Percentiles rank a stretch among this genome's conserved stretches.
Evolutionary conservation across 805 yeast genomes (phyloP).

Genomic region (Schwanniomyces sp.): DNA sequence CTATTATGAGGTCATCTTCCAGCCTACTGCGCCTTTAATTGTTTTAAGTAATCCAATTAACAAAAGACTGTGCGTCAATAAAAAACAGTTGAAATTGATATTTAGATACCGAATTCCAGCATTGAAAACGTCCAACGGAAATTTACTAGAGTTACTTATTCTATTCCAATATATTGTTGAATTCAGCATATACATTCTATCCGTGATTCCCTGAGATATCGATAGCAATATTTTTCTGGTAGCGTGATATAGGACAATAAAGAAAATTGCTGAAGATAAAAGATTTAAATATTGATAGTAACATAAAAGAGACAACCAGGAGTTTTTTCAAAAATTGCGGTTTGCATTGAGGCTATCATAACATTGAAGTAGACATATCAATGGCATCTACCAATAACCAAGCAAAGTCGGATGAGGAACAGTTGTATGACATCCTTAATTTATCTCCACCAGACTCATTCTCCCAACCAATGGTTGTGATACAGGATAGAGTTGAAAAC

Average conservation of each 20-base stretch:
- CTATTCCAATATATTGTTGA: not conserved
- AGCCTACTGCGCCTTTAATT: not conserved
- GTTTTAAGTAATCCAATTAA: not conserved
- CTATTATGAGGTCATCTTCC: not conserved
- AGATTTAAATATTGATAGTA: not conserved
- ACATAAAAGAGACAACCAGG: not conserved
- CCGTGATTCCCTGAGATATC: not conserved
- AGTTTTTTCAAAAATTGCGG: not conserved
- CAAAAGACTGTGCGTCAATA: not conserved
- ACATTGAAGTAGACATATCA: not conserved
- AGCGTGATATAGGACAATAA: not conserved
- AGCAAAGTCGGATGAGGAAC: conserved; percentile 20
- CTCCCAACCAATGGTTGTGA: not conserved
- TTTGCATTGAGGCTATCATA: not conserved
- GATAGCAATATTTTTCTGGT: not conserved
- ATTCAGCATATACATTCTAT: not conserved
- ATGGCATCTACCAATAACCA: conserved; percentile 8
- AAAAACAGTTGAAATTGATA: not conserved
- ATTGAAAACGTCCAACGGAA: not conserved
- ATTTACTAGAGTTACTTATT: not conserved
- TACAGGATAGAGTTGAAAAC: not conserved
- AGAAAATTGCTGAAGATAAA: not conserved
- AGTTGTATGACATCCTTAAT: conserved; percentile 29
- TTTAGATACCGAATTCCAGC: not conserved
- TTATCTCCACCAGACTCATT: conserved; percentile 23